Base-by-base conservation (phyloP, 129 eudicot species). In the Oenanthe sinensis region DNA sequence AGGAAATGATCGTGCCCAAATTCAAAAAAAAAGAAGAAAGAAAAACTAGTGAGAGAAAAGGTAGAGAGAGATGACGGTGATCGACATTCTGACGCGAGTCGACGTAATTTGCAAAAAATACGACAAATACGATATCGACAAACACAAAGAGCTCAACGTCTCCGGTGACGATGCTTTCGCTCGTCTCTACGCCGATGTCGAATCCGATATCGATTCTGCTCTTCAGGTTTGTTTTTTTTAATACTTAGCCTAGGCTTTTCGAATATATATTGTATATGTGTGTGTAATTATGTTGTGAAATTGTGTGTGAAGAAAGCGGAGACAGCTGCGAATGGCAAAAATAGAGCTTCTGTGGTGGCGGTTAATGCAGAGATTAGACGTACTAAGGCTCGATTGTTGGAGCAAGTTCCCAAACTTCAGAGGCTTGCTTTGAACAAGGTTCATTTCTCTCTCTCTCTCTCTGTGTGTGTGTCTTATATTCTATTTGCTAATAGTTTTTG, bases 91-190 rank as follows among this genome's bases (percentile, higher is more conserved):
- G n/a, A 95, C 99, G 42, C 87, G 97, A 37, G 99, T 95, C 8
- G 99, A 95, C 22, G 83, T 96, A 84, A 95, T 95, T 83, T 95
- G 97, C 90, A 80, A 92, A 82, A 92, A 92, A 83, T 95, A 95
- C 85, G 97, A 90, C 92, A 92, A 84, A 43, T 92, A 95, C 89
- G 98, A 91, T 86, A 81, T 92, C 79, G 96, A 89, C 20, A 92
- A 91, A 79, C 95, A 80, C 71, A 85, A 88, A 77, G 92, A 95
- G 46, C 93, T 88, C 75, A 90, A 87, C 55, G 82, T 92, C 83
- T 71, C 97, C 78, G 96, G 93, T 71, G 97, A 90, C 78, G 99
- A 95, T 47, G 96, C 97, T 16, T 95, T 95, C 76, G 99, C 95
- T 68, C 93, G 97, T 62, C 97, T 95, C 62, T 95, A 95, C 80